A percentile compares a stretch with the other conserved stretches of the same genome.
phyloP scores from a whole-genome alignment of 192 early-diverging fungal species.

The Umbelopsis sp. region DNA sequence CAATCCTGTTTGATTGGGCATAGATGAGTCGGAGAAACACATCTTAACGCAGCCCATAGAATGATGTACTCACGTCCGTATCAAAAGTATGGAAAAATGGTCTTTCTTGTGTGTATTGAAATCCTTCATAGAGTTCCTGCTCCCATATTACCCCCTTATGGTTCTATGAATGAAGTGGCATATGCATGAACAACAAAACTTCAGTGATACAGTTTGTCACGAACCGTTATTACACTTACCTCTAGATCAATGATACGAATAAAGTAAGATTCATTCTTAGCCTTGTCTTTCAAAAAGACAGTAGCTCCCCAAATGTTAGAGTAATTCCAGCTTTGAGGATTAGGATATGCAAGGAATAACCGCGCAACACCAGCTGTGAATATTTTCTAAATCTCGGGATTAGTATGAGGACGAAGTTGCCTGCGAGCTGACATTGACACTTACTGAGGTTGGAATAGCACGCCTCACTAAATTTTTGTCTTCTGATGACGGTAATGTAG shows the following conservation, averaged over 20 bases:
- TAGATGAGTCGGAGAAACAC: background rate
- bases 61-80: slow-evolving; percentile 54
- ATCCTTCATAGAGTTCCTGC: slow-evolving; percentile 76
- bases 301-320: slow-evolving; percentile 69
- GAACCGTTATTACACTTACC: too few species aligned
- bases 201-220: background rate
- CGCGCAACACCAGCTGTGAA: slow-evolving; percentile 75
- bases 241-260: slow-evolving; percentile 67
- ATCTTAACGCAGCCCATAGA: background rate
- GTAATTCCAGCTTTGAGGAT: slow-evolving; percentile 68
- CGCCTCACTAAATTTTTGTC: slow-evolving; percentile 32
- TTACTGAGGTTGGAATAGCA: slow-evolving; percentile 35
- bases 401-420: background rate
- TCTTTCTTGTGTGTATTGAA: slow-evolving; percentile 62
- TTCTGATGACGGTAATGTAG: slow-evolving; percentile 28
- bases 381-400: slow-evolving; percentile 64
- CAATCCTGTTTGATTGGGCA: slow-evolving; percentile 6
- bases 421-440: background rate
- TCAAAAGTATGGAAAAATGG: slow-evolving; percentile 75
- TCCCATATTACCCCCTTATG: slow-evolving; percentile 73
- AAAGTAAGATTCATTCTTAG: slow-evolving; percentile 67
- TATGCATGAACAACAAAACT: background rate
- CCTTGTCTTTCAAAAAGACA: slow-evolving; percentile 65
- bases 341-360: slow-evolving; percentile 72
- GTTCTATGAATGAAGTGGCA: slow-evolving; percentile 28